phyloP scores from a whole-genome alignment of 805 yeast species.

The Priceomyces castillae region DNA sequence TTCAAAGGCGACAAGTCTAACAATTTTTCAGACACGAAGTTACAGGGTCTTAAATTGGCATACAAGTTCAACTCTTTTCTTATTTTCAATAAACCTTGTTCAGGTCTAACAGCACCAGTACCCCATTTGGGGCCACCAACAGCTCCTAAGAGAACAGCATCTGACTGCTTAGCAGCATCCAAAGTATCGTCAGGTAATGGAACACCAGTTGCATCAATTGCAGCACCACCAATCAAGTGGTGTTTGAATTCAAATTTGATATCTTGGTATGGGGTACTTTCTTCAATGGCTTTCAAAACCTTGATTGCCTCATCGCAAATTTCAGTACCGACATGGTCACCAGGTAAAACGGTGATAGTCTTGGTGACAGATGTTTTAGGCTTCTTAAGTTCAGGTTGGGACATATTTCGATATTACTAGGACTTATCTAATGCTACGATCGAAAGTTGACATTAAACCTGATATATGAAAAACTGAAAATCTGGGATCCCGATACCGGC shows the following conservation, averaged over 20 bases:
- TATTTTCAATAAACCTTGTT: conserved; percentile 91
- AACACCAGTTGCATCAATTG: conserved; percentile 93
- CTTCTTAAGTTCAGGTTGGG: conserved; percentile 18
- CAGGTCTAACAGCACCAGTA: conserved; percentile 93
- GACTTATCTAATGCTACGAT: background rate
- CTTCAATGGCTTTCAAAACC: conserved; percentile 76
- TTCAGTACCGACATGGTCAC: conserved; percentile 97
- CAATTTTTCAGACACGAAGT: conserved; percentile 81
- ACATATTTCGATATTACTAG: conserved; percentile 11
- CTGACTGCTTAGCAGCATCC: conserved; percentile 77
- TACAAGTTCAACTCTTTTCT: conserved; percentile 91
- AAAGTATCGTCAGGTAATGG: conserved; percentile 87
- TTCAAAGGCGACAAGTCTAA: conserved; percentile 86
- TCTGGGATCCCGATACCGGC: conserved; percentile 7
- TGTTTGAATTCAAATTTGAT: conserved; percentile 71
- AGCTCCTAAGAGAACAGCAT: conserved; percentile 96
- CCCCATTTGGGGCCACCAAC: conserved; percentile 99
- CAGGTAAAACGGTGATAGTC: conserved; percentile 85
- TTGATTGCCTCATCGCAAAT: conserved; percentile 87
- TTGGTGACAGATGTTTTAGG: conserved; percentile 35
- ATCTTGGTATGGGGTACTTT: conserved; percentile 34
- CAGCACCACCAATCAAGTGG: conserved; percentile 96
- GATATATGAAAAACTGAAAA: conserved; percentile 4
- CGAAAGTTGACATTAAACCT: background rate
- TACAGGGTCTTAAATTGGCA: conserved; percentile 96